Evolutionary conservation across 2,329 filamentous ascomycete species (phyloP).

Genomic region (Cladosporium sp.): DNA sequence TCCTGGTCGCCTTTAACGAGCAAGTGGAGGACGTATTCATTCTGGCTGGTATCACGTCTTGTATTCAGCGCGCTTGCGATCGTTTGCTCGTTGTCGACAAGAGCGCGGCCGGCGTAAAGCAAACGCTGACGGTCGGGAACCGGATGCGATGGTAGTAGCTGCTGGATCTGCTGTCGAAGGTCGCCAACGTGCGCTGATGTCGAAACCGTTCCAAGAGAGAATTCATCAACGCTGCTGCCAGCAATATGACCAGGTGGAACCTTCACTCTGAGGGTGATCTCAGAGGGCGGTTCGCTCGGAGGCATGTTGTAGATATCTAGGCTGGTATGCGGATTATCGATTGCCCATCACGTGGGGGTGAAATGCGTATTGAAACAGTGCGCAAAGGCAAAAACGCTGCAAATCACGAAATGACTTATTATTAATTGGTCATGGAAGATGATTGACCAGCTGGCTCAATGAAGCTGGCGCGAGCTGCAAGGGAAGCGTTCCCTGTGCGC

Average conservation of each 20-base stretch:
- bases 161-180: constrained; percentile 51
- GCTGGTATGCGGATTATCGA: not conserved
- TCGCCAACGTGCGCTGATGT: constrained; percentile 44
- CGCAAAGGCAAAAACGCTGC: not conserved
- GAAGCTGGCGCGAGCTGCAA: not conserved
- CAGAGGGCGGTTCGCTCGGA: constrained; percentile 26
- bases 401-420: not conserved
- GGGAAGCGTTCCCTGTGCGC: not conserved
- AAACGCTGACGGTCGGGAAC: constrained; percentile 49
- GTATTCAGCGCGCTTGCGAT: constrained; percentile 49
- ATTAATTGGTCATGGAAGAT: not conserved
- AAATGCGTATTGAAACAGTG: not conserved
- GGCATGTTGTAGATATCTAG: constrained; percentile 19
- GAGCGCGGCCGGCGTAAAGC: constrained; percentile 54
- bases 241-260: constrained; percentile 29
- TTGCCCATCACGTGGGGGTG: not conserved
- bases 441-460: constrained; percentile 3
- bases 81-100: constrained; percentile 46
- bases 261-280: constrained; percentile 29
- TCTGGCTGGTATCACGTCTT: constrained; percentile 42
- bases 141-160: constrained; percentile 45
- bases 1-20: constrained; percentile 24
- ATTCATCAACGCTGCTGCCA: constrained; percentile 23
- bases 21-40: constrained; percentile 32
- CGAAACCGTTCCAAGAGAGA: constrained; percentile 25